Percentiles rank a stretch among this genome's conserved stretches.
Conservation (phyloP, 306 rosid species). For the Boehmeria nivea region DNA sequence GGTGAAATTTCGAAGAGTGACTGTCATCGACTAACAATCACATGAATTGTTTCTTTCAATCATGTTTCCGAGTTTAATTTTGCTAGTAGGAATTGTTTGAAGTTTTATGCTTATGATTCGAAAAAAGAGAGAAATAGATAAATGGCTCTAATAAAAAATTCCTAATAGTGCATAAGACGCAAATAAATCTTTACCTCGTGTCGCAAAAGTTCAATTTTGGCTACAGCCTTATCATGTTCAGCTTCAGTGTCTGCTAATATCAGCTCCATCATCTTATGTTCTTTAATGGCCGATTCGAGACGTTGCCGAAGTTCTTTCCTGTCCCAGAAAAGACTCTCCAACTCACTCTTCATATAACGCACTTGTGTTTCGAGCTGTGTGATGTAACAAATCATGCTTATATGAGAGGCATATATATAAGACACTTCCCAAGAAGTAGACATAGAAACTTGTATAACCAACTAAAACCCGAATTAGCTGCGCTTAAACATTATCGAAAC, state of each 20-base stretch:
- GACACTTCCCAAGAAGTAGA: too few species aligned
- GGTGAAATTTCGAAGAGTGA: too few species aligned
- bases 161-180: too few species aligned
- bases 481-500: too few species aligned
- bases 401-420: background rate
- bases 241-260: slow-evolving; percentile 62
- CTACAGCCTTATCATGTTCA: slow-evolving; percentile 60
- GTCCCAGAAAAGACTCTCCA: slow-evolving; percentile 51
- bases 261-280: slow-evolving; percentile 60
- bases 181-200: slow-evolving; percentile 59
- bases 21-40: too few species aligned
- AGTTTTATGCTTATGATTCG: background rate
- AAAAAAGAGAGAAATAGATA: slow-evolving; percentile 1
- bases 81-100: too few species aligned
- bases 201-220: slow-evolving; percentile 53
- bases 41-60: too few species aligned
- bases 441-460: too few species aligned
- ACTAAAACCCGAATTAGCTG: too few species aligned
- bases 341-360: slow-evolving; percentile 39
- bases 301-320: slow-evolving; percentile 46
- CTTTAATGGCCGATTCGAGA: slow-evolving; percentile 45
- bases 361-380: slow-evolving; percentile 55
- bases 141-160: too few species aligned
- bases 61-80: too few species aligned
- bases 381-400: background rate